Conservation (phyloP, 331 rosid genomes). For the Malus hybrid region DNA sequence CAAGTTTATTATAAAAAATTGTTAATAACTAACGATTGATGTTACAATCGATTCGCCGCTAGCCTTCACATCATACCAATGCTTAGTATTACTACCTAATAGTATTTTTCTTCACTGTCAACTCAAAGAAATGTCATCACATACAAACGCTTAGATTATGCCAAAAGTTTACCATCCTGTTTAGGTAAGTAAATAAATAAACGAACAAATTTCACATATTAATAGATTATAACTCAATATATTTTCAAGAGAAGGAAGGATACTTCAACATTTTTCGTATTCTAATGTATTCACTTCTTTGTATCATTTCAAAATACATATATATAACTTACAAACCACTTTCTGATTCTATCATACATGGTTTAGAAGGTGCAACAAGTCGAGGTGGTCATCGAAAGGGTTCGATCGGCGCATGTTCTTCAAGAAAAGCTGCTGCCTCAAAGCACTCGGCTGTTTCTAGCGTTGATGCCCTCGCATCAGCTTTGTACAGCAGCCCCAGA, state of each 20-base stretch:
- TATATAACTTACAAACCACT: background rate
- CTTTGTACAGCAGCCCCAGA: constrained; percentile 77
- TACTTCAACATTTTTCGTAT: background rate
- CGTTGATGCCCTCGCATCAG: constrained; percentile 41
- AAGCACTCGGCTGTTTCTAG: constrained; percentile 72
- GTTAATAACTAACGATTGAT: no score
- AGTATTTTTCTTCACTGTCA: background rate
- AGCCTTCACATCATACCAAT: background rate
- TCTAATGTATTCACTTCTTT: background rate
- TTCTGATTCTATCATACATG: background rate
- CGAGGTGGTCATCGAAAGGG: constrained; percentile 51
- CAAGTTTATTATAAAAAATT: no score
- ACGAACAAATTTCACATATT: background rate
- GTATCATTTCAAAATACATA: background rate
- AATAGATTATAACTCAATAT: no score
- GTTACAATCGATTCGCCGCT: no score
- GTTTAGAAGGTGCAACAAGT: background rate
- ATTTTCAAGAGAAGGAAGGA: background rate
- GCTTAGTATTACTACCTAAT: background rate
- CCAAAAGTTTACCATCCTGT: background rate
- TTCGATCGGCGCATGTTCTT: constrained; percentile 78
- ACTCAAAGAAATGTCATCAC: background rate
- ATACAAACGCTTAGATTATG: background rate
- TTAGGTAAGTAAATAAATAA: background rate
- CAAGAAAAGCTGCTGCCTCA: constrained; percentile 68